Percentiles rank a stretch among this genome's conserved stretches.
Evolutionary conservation across 805 yeast species (phyloP).

Genomic region (Saturnispora serradocipensis): DNA sequence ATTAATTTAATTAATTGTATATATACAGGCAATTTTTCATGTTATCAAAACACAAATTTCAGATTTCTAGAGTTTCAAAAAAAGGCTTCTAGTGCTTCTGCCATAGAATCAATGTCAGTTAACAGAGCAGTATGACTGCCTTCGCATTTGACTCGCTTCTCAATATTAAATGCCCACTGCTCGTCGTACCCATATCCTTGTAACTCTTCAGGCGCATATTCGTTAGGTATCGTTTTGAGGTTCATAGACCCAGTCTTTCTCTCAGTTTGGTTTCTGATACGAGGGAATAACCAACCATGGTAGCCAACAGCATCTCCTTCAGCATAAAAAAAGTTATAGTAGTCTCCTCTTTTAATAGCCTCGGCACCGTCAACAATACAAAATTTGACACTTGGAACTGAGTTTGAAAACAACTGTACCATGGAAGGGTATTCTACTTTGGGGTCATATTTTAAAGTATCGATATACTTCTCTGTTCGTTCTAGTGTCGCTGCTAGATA

Average conservation of each 20-base stretch:
- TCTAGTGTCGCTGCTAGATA: slow-evolving; percentile 56
- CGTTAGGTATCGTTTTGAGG: not conserved
- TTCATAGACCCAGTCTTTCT: not conserved
- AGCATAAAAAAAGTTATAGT: slow-evolving; percentile 71
- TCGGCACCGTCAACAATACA: slow-evolving; percentile 53
- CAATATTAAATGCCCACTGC: slow-evolving; percentile 57
- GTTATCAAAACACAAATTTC: not conserved
- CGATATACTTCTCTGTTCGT: slow-evolving; percentile 48
- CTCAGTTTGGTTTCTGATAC: slow-evolving; percentile 17
- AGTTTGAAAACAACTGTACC: slow-evolving; percentile 72
- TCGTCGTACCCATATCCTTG: slow-evolving; percentile 13
- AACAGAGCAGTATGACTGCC: slow-evolving; percentile 75
- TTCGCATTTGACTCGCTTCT: slow-evolving; percentile 52
- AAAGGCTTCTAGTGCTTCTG: slow-evolving; percentile 52
- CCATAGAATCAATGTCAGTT: slow-evolving; percentile 66
- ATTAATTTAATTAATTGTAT: not conserved
- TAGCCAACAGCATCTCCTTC: slow-evolving; percentile 93
- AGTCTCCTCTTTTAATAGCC: slow-evolving; percentile 63
- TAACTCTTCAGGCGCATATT: slow-evolving; percentile 6
- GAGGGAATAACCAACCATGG: slow-evolving; percentile 76
- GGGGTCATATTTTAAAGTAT: slow-evolving; percentile 46
- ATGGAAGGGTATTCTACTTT: slow-evolving; percentile 63
- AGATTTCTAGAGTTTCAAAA: not conserved
- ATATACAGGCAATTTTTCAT: not conserved
- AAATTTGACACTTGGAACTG: slow-evolving; percentile 79